These are phyloP conservation scores for Gryganskiella cystojenkinii DNA, from an alignment of 192 early-diverging fungal genomes.

Conservation along the genomic window DNA sequence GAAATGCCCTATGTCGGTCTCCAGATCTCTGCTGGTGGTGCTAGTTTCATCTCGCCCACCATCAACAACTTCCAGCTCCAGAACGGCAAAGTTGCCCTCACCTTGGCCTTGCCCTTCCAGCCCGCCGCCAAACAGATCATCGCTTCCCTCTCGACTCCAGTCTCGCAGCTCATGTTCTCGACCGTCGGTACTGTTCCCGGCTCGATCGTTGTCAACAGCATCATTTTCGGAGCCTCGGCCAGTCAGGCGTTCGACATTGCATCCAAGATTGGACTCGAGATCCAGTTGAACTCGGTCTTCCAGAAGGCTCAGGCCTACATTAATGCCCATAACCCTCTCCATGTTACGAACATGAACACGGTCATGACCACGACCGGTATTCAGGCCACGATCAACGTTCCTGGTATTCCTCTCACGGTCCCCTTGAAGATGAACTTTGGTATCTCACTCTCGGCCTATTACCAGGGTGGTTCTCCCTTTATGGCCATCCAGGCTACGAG, in stretches of 20 bases:
- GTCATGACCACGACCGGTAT: slow-evolving; percentile 41
- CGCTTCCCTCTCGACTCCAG: slow-evolving; percentile 16
- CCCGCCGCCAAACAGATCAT: slow-evolving; percentile 22
- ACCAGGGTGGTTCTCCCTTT: slow-evolving; percentile 19
- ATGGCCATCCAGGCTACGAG: slow-evolving; percentile 30
- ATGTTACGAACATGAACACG: slow-evolving; percentile 35
- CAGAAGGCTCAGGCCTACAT: slow-evolving; percentile 35
- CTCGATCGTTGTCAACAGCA: slow-evolving; percentile 23
- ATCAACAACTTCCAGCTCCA: slow-evolving; percentile 43
- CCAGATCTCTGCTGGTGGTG: slow-evolving; percentile 20
- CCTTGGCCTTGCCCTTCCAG: slow-evolving; percentile 33
- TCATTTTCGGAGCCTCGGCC: slow-evolving; percentile 35
- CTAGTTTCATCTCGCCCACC: slow-evolving; percentile 19
- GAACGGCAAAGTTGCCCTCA: slow-evolving; percentile 39
- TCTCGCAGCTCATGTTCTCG: slow-evolving; percentile 33
- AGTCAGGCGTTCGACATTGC: slow-evolving; percentile 40
- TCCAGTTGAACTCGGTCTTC: slow-evolving; percentile 34
- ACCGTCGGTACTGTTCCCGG: slow-evolving; percentile 26
- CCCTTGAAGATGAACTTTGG: slow-evolving; percentile 47
- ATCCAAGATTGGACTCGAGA: slow-evolving; percentile 26
- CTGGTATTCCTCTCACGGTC: slow-evolving; percentile 20
- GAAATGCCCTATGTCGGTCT: slow-evolving; percentile 40
- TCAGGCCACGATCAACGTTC: slow-evolving; percentile 21
- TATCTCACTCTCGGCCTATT: slow-evolving; percentile 20
- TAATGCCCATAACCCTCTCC: slow-evolving; percentile 42